These are phyloP conservation scores for Aureobasidium sp. DNA, from an alignment of 2,329 filamentous ascomycete species.

Conservation along the genomic window DNA sequence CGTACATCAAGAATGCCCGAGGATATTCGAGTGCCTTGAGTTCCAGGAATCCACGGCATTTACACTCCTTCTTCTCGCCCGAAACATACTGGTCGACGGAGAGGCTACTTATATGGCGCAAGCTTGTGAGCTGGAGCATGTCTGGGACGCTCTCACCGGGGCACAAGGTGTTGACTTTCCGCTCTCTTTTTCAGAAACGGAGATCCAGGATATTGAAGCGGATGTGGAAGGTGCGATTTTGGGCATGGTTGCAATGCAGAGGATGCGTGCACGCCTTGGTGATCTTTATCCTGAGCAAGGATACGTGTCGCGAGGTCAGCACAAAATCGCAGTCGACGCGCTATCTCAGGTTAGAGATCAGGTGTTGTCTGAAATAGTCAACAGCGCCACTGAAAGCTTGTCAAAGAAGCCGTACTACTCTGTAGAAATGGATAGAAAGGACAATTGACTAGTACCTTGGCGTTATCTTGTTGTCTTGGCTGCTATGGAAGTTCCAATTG, in stretches of 20 bases:
- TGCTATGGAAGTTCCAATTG: no score
- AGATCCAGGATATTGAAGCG: background rate
- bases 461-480: no score
- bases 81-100: slow-evolving; percentile 28
- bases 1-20: slow-evolving; percentile 19
- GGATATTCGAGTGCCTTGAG: slow-evolving; percentile 24
- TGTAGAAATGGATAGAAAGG: no score
- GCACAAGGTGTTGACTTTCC: background rate
- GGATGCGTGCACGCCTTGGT: background rate
- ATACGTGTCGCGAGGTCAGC: background rate
- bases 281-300: slow-evolving; percentile 10
- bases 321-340: background rate
- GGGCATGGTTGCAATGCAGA: background rate
- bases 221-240: background rate
- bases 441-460: no score
- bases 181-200: background rate
- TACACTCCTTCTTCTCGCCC: slow-evolving; percentile 24
- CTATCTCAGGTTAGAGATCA: background rate
- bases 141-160: background rate
- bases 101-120: slow-evolving; percentile 20
- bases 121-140: background rate
- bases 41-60: slow-evolving; percentile 25
- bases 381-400: background rate
- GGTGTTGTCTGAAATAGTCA: background rate
- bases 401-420: no score